A percentile compares a stretch with the other conserved stretches of the same genome.
Conservation (phyloP, 2,329 filamentous ascomycete genomes). For the Truncatella angustata region DNA sequence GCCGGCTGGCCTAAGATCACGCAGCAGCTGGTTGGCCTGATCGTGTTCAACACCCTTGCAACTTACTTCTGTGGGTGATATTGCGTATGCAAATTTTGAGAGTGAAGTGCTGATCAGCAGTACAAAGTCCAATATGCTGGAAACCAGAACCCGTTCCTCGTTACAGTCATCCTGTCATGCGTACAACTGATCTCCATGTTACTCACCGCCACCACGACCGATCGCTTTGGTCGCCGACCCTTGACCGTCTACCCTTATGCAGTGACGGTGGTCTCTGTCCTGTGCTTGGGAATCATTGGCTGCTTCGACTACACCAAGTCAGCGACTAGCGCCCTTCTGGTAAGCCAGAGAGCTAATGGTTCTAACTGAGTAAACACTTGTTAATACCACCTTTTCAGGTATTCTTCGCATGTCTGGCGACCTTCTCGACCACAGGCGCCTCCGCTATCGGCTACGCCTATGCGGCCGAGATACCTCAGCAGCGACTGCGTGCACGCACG, state of each 20-base stretch:
- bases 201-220: not conserved
- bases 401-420: conserved; percentile 5
- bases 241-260: conserved; percentile 5
- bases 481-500: conserved; percentile 3
- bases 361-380: not conserved
- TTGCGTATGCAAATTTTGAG: not conserved
- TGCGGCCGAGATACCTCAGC: conserved; percentile 1
- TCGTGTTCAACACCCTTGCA: conserved; percentile 4
- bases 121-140: not conserved
- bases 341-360: not conserved
- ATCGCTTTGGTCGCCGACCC: conserved; percentile 2
- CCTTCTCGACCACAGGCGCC: conserved; percentile 4
- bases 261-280: conserved; percentile 2
- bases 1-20: conserved; percentile 1
- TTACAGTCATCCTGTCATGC: conserved; percentile 2
- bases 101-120: not conserved
- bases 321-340: conserved; percentile 1
- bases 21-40: conserved; percentile 6
- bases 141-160: conserved; percentile 3
- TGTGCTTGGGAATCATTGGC: conserved; percentile 7
- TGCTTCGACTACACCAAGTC: conserved; percentile 3
- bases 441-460: conserved; percentile 8
- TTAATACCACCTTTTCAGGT: not conserved
- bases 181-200: conserved; percentile 8
- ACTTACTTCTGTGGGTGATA: conserved; percentile 5